These are phyloP conservation scores for Maudiozyma pseudohumilis DNA, from an alignment of 805 yeast species.

Conservation along the genomic window DNA sequence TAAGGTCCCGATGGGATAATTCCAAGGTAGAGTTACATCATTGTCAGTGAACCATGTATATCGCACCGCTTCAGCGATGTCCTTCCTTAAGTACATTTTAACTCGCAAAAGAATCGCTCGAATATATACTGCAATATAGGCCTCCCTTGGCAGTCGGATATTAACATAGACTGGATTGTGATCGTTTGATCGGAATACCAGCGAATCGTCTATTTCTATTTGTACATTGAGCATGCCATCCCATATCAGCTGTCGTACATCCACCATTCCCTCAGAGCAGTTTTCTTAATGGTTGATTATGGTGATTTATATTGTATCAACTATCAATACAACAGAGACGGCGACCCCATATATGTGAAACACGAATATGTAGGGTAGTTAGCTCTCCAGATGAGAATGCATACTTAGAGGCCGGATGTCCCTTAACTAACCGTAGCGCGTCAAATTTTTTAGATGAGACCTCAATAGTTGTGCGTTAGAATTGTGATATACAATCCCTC, in stretches of 20 bases:
- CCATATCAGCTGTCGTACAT: conserved; percentile 39
- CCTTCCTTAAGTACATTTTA: conserved; percentile 24
- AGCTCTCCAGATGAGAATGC: too few relatives aligned
- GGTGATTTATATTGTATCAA: neutral
- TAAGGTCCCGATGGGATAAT: conserved; percentile 61
- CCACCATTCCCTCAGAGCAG: conserved; percentile 12
- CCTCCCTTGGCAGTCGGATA: conserved; percentile 33
- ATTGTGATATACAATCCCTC: too few relatives aligned
- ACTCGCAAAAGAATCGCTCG: conserved; percentile 33
- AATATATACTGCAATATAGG: conserved; percentile 41
- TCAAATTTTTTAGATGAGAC: too few relatives aligned
- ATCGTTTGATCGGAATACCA: conserved; percentile 12
- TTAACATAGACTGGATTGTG: conserved; percentile 13
- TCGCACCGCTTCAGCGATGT: conserved; percentile 15
- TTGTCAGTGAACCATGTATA: conserved; percentile 63
- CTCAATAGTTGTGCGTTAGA: too few relatives aligned
- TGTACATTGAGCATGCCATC: conserved; percentile 41
- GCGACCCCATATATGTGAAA: too few relatives aligned
- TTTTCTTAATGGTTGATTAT: neutral
- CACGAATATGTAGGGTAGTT: too few relatives aligned
- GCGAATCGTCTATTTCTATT: conserved; percentile 23
- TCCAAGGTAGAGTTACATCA: conserved; percentile 62
- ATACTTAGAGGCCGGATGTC: too few relatives aligned
- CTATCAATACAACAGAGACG: neutral
- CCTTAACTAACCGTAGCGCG: too few relatives aligned